These are phyloP conservation scores for Stropharia rugosoannulata DNA, from an alignment of 768 basidiomycete genomes.

Conservation along the genomic window DNA sequence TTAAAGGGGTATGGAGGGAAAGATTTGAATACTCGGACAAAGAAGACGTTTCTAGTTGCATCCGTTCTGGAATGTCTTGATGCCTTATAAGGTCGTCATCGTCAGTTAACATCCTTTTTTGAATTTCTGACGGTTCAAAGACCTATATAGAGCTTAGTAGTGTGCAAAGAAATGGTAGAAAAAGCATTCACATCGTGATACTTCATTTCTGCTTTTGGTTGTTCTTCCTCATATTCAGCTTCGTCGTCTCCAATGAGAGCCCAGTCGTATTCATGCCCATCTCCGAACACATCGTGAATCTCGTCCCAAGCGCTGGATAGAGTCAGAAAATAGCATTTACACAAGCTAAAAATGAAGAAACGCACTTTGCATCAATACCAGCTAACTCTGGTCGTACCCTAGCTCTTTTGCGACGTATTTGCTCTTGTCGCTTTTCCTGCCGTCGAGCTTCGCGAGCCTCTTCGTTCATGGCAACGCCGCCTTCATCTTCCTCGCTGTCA, in stretches of 20 bases:
- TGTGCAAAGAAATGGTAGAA: conserved; percentile 5
- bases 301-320: conserved; percentile 85
- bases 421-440: conserved; percentile 63
- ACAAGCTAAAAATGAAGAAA: conserved; percentile 13
- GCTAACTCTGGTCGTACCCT: conserved; percentile 67
- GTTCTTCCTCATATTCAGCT: conserved; percentile 41
- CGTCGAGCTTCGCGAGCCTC: conserved; percentile 75
- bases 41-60: conserved; percentile 87
- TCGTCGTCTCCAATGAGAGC: conserved; percentile 86
- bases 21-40: conserved; percentile 66
- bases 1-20: conserved; percentile 60
- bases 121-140: conserved; percentile 97
- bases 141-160: conserved; percentile 52
- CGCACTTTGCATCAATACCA: conserved; percentile 84
- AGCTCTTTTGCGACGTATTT: conserved; percentile 66
- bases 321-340: conserved; percentile 11
- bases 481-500: conserved; percentile 79
- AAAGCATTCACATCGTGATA: conserved; percentile 70
- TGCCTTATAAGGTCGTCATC: conserved; percentile 92
- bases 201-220: conserved; percentile 70
- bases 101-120: conserved; percentile 83
- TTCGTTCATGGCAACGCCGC: conserved; percentile 67
- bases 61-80: conserved; percentile 91
- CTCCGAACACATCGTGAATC: conserved; percentile 94
- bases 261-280: conserved; percentile 96